Evolutionary conservation across 441 rosid genomes (phyloP), one percentile per base, ranked within the genome.

Genomic region (Gossypium laxum): DNA sequence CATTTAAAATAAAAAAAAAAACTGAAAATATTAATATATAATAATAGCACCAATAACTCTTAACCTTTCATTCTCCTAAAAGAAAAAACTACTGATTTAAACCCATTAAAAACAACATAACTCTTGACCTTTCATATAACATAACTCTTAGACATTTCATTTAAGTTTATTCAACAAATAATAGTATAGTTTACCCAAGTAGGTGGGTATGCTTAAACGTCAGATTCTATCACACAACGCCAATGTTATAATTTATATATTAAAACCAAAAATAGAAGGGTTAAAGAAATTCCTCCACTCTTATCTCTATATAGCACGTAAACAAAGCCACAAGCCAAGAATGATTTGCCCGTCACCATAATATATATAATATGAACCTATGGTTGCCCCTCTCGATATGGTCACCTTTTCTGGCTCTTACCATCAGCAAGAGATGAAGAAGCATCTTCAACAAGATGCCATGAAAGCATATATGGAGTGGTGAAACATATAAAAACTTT

Each of bases 281-380:
- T 21, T 56, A 38, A 18, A 43, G 5, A 24, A 12, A 26, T 34
- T 43, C 1, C 1, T 54, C 58, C 12, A 28, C 66, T 14, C n/a
- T 21, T 21, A 6, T 3, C 30, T n/a, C 22, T 60, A 17, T 30
- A 32, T 34, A 18, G 8, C 45, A 17, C 19, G 10, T 15, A 56
- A 24, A 22, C 28, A 21, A 56, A 24, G 11, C 60, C 15, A 45
- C 34, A 45, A 78, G 76, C 82, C 80, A 78, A 78, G 82, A 78
- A 78, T 78, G 78, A 76, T 61, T 78, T 73, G 76, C 78, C 82
- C 7, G 55, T 11, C 10, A 22, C 54, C 70, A 47, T 52, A 51
- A 1, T 5, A 17, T 52, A 7, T 54, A 7, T 54, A 19, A 54
- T 12, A 54, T 54, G 58, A 54, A 54, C 3, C 22, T 54, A 4